Percentiles rank a stretch among this genome's conserved stretches.
Evolutionary conservation across 1,284 basidiomycete species (phyloP).

Genomic region (Ustilago loliicola): DNA sequence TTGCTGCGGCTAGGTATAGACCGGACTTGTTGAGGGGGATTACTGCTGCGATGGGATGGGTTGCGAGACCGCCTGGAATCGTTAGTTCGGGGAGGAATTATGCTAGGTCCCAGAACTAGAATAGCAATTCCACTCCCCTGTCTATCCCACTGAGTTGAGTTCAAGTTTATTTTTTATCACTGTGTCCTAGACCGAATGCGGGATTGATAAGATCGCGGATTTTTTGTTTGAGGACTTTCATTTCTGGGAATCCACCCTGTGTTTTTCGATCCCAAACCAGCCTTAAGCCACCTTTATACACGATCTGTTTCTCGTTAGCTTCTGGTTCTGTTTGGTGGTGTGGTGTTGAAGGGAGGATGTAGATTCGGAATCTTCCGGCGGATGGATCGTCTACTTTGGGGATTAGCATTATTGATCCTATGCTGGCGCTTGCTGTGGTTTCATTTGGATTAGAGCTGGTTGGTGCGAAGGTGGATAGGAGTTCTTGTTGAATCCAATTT

Average conservation of each 20-base stretch:
- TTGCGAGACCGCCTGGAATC: conserved; percentile 30
- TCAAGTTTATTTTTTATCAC: conserved; percentile 14
- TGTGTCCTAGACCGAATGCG: conserved; percentile 21
- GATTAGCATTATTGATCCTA: conserved; percentile 20
- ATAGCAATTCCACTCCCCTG: not conserved
- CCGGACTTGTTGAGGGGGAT: conserved; percentile 61
- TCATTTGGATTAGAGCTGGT: too few species aligned
- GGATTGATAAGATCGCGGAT: conserved; percentile 35
- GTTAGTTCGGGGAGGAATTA: conserved; percentile 28
- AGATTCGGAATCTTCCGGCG: conserved; percentile 30
- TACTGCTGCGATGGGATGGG: conserved; percentile 59
- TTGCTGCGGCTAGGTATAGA: conserved; percentile 52
- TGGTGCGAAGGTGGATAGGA: conserved; percentile 37
- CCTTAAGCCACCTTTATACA: not conserved
- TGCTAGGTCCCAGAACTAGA: conserved; percentile 16
- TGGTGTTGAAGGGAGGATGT: not conserved
- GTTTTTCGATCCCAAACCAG: conserved; percentile 41
- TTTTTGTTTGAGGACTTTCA: conserved; percentile 37
- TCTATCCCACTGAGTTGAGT: not conserved
- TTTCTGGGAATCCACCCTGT: conserved; percentile 34
- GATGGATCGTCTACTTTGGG: conserved; percentile 17
- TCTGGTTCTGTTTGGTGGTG: too few species aligned
- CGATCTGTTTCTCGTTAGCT: not conserved
- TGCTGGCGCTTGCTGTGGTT: not conserved
- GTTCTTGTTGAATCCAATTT: conserved; percentile 47